These are phyloP conservation scores for Perilla frutescens DNA, from an alignment of 257 asterid species.

Conservation along the genomic window DNA sequence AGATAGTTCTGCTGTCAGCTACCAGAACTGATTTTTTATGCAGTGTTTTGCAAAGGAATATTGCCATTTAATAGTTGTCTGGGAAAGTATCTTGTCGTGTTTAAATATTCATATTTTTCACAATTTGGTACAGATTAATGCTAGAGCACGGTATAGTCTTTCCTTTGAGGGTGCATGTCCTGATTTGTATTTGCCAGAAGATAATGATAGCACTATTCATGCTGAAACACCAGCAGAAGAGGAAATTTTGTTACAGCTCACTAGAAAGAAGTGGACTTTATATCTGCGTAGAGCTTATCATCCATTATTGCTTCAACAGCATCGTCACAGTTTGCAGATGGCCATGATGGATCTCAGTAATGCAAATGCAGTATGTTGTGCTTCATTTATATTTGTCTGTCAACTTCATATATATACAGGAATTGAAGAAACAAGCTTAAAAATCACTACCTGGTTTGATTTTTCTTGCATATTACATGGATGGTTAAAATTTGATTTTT, in stretches of 20 bases:
- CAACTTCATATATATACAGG: constrained; percentile 14
- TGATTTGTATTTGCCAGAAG: constrained; percentile 71
- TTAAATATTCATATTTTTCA: constrained; percentile 26
- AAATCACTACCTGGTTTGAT: constrained; percentile 9
- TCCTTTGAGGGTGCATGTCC: constrained; percentile 88
- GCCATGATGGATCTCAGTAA: constrained; percentile 78
- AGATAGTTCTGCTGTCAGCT: constrained; percentile 17
- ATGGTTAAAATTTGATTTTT: constrained; percentile 2
- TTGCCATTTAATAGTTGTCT: constrained; percentile 22
- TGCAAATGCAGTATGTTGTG: constrained; percentile 77
- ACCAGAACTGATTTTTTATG: constrained; percentile 29
- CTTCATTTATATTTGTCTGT: constrained; percentile 14
- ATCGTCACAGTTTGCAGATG: constrained; percentile 65
- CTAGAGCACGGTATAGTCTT: constrained; percentile 89
- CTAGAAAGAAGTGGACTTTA: constrained; percentile 70
- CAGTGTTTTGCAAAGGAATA: constrained; percentile 25
- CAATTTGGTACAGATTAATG: constrained; percentile 69
- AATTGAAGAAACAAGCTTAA: constrained; percentile 5
- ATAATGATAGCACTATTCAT: constrained; percentile 43
- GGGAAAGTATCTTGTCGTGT: constrained; percentile 22
- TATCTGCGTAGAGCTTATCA: constrained; percentile 84
- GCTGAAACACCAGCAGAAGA: constrained; percentile 46
- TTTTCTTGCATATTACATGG: constrained; percentile 27
- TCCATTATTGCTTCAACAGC: constrained; percentile 83
- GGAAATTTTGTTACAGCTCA: constrained; percentile 46